phyloP scores from a whole-genome alignment of 1,284 basidiomycete genomes.

The Cryptococcus jaspeensis region DNA sequence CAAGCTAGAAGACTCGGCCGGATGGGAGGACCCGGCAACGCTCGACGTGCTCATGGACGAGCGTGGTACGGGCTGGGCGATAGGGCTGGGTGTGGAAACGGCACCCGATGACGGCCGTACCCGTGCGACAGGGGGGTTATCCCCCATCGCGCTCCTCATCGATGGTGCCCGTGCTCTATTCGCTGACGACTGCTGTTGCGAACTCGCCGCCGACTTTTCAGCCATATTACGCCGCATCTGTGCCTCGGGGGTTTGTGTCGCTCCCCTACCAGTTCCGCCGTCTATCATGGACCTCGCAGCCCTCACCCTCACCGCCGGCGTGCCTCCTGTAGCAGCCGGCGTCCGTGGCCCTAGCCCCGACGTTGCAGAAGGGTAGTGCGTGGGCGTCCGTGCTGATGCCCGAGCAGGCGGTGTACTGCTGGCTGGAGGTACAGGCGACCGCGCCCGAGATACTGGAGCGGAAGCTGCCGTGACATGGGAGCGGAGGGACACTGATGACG shows the following conservation, averaged over 20 bases:
- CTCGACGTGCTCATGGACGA: neutral
- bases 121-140: conserved; percentile 1
- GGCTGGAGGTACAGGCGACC: conserved; percentile 7
- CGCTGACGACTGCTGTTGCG: neutral
- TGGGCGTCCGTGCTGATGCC: neutral
- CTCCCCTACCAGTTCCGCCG: neutral
- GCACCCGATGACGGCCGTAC: neutral
- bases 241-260: neutral
- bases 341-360: neutral
- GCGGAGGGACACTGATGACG: conserved; percentile 3
- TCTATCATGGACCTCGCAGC: conserved; percentile 7
- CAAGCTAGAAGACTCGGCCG: neutral
- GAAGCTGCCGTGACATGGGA: conserved; percentile 1
- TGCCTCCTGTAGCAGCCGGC: neutral
- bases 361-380: too few species aligned
- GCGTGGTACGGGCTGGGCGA: neutral
- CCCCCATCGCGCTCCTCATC: conserved; percentile 2
- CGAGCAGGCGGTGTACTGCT: neutral
- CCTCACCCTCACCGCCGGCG: conserved; percentile 9
- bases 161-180: conserved; percentile 6
- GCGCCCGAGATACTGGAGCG: neutral
- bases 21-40: neutral
- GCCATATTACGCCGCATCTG: neutral
- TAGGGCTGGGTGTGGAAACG: neutral
- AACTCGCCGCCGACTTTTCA: neutral